A percentile compares a stretch with the other conserved stretches of the same genome.
Conservation (phyloP, 768 basidiomycete genomes). For the Boletus fagicola region DNA sequence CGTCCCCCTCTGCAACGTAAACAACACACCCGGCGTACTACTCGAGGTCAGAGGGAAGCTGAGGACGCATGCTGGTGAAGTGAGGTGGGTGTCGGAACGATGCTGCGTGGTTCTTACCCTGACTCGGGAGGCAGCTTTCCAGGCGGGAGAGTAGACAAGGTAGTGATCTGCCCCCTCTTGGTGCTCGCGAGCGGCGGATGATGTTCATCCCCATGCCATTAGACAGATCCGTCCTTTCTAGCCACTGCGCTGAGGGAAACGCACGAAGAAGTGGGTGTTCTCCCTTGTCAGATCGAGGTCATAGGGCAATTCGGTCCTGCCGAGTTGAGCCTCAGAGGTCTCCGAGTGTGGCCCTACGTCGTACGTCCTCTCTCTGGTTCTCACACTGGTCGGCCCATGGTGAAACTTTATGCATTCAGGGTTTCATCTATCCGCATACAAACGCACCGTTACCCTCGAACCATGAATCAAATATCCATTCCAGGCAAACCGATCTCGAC, state of each 20-base stretch:
- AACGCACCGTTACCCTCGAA: not conserved
- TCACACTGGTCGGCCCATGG: not conserved
- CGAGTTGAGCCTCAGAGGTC: slow-evolving; percentile 53
- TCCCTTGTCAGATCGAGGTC: slow-evolving; percentile 58
- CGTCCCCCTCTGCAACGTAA: slow-evolving; percentile 76
- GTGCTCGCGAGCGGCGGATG: not conserved
- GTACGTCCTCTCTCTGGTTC: slow-evolving; percentile 43
- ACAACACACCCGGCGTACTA: slow-evolving; percentile 61
- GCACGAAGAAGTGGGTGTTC: slow-evolving; percentile 68
- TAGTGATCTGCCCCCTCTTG: slow-evolving; percentile 24
- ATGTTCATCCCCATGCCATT: slow-evolving; percentile 6
- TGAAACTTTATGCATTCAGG: slow-evolving; percentile 25
- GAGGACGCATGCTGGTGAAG: slow-evolving; percentile 76
- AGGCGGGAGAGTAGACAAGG: slow-evolving; percentile 68
- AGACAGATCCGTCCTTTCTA: slow-evolving; percentile 54
- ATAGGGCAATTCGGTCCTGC: slow-evolving; percentile 65
- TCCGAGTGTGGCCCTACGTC: slow-evolving; percentile 75
- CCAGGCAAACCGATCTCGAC: slow-evolving; percentile 1
- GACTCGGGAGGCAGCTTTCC: slow-evolving; percentile 55
- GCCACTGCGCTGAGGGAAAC: slow-evolving; percentile 70
- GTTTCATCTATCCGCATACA: slow-evolving; percentile 37
- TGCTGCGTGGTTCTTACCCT: not conserved
- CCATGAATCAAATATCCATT: not conserved
- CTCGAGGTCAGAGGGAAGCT: slow-evolving; percentile 67
- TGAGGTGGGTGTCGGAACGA: slow-evolving; percentile 50